These are phyloP conservation scores for Xerocomellus intermedius DNA, from an alignment of 768 basidiomycete species.

Conservation along the genomic window DNA sequence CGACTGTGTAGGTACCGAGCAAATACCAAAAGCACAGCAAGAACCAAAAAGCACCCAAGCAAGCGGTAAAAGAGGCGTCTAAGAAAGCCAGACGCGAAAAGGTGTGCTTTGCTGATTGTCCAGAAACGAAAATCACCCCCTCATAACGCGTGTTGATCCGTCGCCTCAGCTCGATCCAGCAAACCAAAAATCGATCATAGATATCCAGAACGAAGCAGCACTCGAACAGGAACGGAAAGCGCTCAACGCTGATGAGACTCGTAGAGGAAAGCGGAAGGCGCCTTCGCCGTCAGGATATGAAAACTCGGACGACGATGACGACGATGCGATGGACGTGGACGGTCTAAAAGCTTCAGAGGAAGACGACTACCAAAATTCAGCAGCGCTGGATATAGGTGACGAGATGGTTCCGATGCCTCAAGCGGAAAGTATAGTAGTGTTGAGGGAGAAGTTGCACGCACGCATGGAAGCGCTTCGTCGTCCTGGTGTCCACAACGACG, in stretches of 20 bases:
- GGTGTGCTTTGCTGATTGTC: conserved; percentile 39
- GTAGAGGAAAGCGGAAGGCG: conserved; percentile 52
- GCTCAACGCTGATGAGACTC: conserved; percentile 9
- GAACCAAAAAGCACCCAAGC: conserved; percentile 78
- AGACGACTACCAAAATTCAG: neutral
- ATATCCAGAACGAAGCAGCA: conserved; percentile 63
- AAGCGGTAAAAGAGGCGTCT: conserved; percentile 83
- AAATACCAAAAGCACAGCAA: conserved; percentile 89
- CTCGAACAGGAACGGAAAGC: conserved; percentile 30
- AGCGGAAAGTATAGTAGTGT: conserved; percentile 55
- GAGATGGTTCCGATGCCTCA: conserved; percentile 63
- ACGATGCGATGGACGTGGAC: conserved; percentile 31
- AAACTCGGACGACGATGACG: conserved; percentile 28
- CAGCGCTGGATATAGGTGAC: conserved; percentile 8
- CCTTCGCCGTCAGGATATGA: conserved; percentile 16
- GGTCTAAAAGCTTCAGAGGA: conserved; percentile 29
- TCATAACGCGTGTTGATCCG: neutral
- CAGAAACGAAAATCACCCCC: neutral
- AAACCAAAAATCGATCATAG: conserved; percentile 76
- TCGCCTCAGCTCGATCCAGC: conserved; percentile 80
- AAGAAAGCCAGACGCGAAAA: conserved; percentile 88
- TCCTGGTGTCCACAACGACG: conserved; percentile 34
- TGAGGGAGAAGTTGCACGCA: conserved; percentile 73
- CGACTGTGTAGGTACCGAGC: conserved; percentile 38
- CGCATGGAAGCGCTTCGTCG: conserved; percentile 70